Percentiles rank a stretch among this genome's conserved stretches.
Conservation (phyloP, 78 protist species). For the Dictyostelium brefeldianum region DNA sequence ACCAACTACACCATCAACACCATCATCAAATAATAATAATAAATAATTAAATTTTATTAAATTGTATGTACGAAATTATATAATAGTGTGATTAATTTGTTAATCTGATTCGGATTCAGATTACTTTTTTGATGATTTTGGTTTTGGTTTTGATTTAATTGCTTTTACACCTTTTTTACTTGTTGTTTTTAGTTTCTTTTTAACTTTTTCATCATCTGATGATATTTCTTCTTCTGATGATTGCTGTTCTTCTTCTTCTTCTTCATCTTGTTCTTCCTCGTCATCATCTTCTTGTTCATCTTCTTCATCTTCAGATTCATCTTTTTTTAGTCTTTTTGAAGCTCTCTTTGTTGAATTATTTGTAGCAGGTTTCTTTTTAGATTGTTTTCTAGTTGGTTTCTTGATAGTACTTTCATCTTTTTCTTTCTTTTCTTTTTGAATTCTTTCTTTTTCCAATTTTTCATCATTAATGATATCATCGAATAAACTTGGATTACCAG, state of each 20-base stretch:
- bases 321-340: constrained; percentile 17
- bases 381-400: not conserved
- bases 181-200: constrained; percentile 14
- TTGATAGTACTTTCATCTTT: not conserved
- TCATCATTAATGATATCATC: not conserved
- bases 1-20: too few species aligned
- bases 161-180: not conserved
- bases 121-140: not conserved
- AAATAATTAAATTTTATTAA: constrained; percentile 11
- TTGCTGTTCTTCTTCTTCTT: not conserved
- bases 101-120: too few species aligned
- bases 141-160: not conserved
- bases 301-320: not conserved
- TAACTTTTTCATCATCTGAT: constrained; percentile 10
- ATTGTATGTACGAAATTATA: not conserved
- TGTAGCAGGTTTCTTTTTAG: constrained; percentile 20
- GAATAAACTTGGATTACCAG: not conserved
- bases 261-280: not conserved
- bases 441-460: not conserved
- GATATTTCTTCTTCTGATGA: not conserved
- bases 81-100: too few species aligned
- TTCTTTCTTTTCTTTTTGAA: not conserved
- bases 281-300: not conserved
- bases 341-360: not conserved
- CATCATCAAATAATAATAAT: not conserved